Conservation (phyloP, 2,329 filamentous ascomycete species). For the Clarireedia homoeocarpa region DNA sequence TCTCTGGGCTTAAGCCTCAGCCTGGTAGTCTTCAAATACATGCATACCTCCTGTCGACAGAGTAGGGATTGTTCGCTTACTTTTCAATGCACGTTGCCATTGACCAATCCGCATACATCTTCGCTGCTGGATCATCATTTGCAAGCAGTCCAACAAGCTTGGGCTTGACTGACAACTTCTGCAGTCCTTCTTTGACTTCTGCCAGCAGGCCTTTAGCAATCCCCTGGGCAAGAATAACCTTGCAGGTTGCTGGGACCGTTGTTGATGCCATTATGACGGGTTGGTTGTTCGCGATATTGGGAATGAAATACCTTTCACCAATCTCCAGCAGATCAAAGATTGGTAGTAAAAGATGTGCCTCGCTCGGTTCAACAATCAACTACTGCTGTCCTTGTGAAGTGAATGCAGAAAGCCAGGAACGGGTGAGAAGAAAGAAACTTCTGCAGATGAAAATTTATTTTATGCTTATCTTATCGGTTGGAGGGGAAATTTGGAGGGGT, state of each 20-base stretch:
- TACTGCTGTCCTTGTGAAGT: no score
- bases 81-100: constrained; percentile 94
- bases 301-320: neutral
- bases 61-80: constrained; percentile 46
- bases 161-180: constrained; percentile 63
- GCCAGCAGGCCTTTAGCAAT: constrained; percentile 75
- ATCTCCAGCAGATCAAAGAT: neutral
- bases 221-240: constrained; percentile 81
- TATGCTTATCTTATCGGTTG: neutral
- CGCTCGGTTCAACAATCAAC: no score
- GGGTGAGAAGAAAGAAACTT: neutral
- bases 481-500: neutral
- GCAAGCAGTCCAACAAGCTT: constrained; percentile 86
- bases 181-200: constrained; percentile 71
- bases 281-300: neutral
- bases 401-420: neutral
- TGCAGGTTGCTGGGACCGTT: constrained; percentile 55
- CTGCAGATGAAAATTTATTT: neutral
- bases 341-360: neutral
- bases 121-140: constrained; percentile 81
- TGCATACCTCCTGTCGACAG: no score
- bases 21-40: no score
- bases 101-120: constrained; percentile 95
- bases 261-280: constrained; percentile 9
- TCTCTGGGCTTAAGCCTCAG: no score